Base-by-base conservation (phyloP, 345 rosid species). In the Eucalyptus marginata region DNA sequence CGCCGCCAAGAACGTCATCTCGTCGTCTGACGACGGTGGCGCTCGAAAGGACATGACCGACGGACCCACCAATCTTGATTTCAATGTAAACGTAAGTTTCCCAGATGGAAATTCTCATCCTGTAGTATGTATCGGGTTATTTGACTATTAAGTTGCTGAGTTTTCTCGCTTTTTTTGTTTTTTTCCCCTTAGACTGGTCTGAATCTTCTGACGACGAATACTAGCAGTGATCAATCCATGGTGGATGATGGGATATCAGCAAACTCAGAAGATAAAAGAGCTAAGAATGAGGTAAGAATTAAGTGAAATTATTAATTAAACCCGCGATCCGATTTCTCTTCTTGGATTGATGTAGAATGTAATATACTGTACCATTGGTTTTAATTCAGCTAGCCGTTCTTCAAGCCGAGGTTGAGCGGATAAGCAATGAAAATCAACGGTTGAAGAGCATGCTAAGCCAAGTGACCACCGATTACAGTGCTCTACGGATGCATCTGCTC, bases 161-260 rank as follows among this genome's bases (percentile, higher is more conserved):
- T 52, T 87, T 29, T 29, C 27, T 25, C 12, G 33, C 25, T 59
- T 89, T 29, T 36, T 58, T 64, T 31, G 43, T 84, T 46, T 51
- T 29, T 52, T 51, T 81, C 12, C 66, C 44, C 88, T 17, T 90
- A 95, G 97, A 95, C 97, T 49, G 96, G 95, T 52, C 87, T 95
- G 92, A 93, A 95, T 92, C 94, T 95, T 87, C 92, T 94, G 50
- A 94, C 94, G 25, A 91, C 94, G 2, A 94, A 94, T 25, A 89
- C 95, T 2, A 94, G 94, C 51, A 95, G 96, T 49, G 97, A 95
- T 62, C 95, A 93, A 88, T 95, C 96, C 52, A 88, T 91, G 88
- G 95, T 94, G 18, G 97, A 95, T 40, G 96, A 94, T 84, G 96
- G 96, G 66, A 93, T 92, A 3, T 93, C 95, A 3, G 90, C 93